Evolutionary conservation across 2,329 filamentous ascomycete genomes (phyloP).

Genomic region (Hypoxylon sp.): DNA sequence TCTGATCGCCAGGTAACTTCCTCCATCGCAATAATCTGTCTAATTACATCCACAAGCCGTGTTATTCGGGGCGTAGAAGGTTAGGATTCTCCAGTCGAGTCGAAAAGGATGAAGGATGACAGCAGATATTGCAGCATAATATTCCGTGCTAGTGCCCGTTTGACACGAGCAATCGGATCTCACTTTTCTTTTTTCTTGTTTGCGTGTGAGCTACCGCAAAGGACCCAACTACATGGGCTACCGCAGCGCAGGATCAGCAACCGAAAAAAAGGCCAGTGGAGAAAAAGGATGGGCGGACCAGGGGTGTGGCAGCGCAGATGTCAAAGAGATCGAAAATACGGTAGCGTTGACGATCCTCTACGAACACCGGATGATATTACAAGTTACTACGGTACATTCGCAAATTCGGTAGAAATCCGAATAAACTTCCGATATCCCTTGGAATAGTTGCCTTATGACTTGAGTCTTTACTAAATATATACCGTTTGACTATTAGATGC

Average conservation of each 20-base stretch:
- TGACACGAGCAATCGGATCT: constrained; percentile 4
- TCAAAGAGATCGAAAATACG: constrained; percentile 21
- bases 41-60: constrained; percentile 1
- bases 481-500: background rate
- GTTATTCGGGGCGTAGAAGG: constrained; percentile 8
- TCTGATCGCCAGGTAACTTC: constrained; percentile 11
- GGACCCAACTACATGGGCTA: constrained; percentile 3
- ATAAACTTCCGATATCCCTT: background rate
- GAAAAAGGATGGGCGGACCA: constrained; percentile 29
- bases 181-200: constrained; percentile 1
- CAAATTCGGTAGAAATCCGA: background rate
- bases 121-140: constrained; percentile 15
- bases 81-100: constrained; percentile 12
- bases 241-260: constrained; percentile 19
- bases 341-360: constrained; percentile 33
- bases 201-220: background rate
- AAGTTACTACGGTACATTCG: background rate
- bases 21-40: constrained; percentile 25
- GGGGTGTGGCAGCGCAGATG: constrained; percentile 24
- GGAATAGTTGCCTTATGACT: background rate
- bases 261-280: constrained; percentile 27
- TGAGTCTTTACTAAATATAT: background rate
- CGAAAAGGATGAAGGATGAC: constrained; percentile 1
- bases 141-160: background rate
- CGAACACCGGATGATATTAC: background rate